These are phyloP conservation scores for Penicillium pulvis DNA, from an alignment of 495 filamentous ascomycete genomes.

Conservation along the genomic window DNA sequence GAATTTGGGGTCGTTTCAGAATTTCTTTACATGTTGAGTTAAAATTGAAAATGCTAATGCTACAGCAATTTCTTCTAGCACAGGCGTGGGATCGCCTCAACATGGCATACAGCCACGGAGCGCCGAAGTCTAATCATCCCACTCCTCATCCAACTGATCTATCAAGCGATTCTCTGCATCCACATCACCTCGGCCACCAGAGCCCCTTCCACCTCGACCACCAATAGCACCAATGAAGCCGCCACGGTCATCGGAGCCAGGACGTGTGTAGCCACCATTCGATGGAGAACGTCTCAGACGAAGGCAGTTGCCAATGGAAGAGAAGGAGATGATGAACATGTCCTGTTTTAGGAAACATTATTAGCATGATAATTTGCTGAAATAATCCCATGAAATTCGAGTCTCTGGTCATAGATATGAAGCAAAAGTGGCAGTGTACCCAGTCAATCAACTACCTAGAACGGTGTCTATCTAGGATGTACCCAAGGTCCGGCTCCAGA, in stretches of 20 bases:
- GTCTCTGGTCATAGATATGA: slow-evolving; percentile 9
- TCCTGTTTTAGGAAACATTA: slow-evolving; percentile 58
- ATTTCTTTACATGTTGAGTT: neutral
- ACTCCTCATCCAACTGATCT: slow-evolving; percentile 95
- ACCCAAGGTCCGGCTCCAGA: slow-evolving; percentile 3
- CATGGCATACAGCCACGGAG: neutral
- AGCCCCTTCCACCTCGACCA: slow-evolving; percentile 42
- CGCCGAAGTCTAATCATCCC: slow-evolving; percentile 40
- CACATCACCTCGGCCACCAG: slow-evolving; percentile 46
- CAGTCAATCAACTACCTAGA: slow-evolving; percentile 9
- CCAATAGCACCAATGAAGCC: slow-evolving; percentile 41
- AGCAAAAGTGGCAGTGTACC: neutral
- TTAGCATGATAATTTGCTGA: slow-evolving; percentile 9
- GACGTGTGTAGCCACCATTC: slow-evolving; percentile 59
- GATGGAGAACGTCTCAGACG: slow-evolving; percentile 38
- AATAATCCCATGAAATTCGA: neutral
- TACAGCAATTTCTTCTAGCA: neutral
- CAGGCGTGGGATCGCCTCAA: neutral
- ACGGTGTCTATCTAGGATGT: slow-evolving; percentile 12
- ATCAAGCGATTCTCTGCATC: slow-evolving; percentile 94
- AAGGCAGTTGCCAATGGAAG: slow-evolving; percentile 72
- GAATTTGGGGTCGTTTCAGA: too few species aligned
- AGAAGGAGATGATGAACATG: slow-evolving; percentile 74
- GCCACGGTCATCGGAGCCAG: slow-evolving; percentile 32
- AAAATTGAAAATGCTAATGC: neutral